Base-by-base conservation (phyloP, 2,329 filamentous ascomycete species). In the Blastomyces silverae region DNA sequence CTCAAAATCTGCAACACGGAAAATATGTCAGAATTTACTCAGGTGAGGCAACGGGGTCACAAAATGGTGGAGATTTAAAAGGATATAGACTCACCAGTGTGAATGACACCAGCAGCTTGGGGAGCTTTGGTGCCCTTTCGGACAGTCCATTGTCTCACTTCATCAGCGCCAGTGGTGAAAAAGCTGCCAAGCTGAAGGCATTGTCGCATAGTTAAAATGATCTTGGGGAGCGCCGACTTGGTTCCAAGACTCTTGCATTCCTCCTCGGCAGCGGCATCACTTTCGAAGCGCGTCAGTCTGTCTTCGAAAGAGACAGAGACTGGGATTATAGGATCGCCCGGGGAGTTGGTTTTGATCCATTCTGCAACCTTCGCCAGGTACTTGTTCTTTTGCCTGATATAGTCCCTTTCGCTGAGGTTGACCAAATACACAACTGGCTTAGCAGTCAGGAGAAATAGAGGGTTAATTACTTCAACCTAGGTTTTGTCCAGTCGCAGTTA, bases 311-410 rank as follows among this genome's bases (percentile, higher is more conserved):
- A 88, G 64, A 97, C 90, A 0, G 94, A 97, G 73, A 99, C 88
- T 67, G 93, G 94, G 66, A 99, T 91, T 73, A 97, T 88, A 62
- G 92, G 90, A 74, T 97, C 92, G 65, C 91, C 92, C 63, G 87
- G 79, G 6, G 92, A 90, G 77, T 99, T 85, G 76, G 90, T 86
- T 82, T 97, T 96, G 79, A 97, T 87, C 94, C 94, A 99, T 76
- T 94, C 90, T 66, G 90, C 91, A 71, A 97, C 88, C 82, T 93
- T 94, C 70, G 90, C 86, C 64, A 99, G 86, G 81, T 99, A 87
- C 87, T 99, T 99, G 86, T 99, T 99, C 89, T 97, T 99, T 83
- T 97, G 94, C 74, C 94, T 89, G 75, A 97, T 88, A 79, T 92
- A 99, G 79, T 99, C 94, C 79, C 87, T 92, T 82, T 99, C 95